phyloP scores from a whole-genome alignment of 1,284 basidiomycete species.

The Hemileia vastatrix region DNA sequence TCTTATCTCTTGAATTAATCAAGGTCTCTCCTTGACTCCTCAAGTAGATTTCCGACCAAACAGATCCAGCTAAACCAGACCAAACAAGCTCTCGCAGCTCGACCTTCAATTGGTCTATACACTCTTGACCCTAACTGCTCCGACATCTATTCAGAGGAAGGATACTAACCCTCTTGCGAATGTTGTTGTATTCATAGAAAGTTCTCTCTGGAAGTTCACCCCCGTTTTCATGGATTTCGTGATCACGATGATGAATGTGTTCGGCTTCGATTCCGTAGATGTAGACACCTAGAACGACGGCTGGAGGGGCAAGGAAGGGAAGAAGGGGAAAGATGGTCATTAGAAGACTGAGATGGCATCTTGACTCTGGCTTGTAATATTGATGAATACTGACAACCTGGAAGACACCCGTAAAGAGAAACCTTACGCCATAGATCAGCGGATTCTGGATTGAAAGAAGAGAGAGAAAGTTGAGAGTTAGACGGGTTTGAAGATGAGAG shows the following conservation, averaged over 20 bases:
- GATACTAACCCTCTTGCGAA: constrained; percentile 26
- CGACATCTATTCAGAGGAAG: background rate
- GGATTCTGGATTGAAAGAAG: constrained; percentile 30
- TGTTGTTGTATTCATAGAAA: constrained; percentile 39
- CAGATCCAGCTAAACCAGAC: too few relatives aligned
- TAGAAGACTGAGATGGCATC: too few relatives aligned
- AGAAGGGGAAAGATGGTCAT: background rate
- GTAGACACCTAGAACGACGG: constrained; percentile 36
- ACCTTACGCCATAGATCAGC: constrained; percentile 39
- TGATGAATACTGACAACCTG: constrained; percentile 28
- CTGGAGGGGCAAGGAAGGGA: constrained; percentile 5
- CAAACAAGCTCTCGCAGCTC: too few relatives aligned
- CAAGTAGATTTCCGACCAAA: too few relatives aligned
- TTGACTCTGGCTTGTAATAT: too few relatives aligned
- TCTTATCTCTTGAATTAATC: too few relatives aligned
- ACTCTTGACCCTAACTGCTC: background rate
- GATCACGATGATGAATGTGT: constrained; percentile 35
- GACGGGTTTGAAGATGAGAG: too few relatives aligned
- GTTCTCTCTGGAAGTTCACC: constrained; percentile 34
- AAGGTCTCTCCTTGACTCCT: too few relatives aligned
- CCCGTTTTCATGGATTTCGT: constrained; percentile 38
- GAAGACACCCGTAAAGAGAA: constrained; percentile 36
- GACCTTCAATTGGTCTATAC: too few relatives aligned
- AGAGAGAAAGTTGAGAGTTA: too few relatives aligned
- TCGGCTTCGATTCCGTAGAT: constrained; percentile 39